Conservation (phyloP, 2,329 filamentous ascomycete species). For the Pseudogymnoascus sp. region DNA sequence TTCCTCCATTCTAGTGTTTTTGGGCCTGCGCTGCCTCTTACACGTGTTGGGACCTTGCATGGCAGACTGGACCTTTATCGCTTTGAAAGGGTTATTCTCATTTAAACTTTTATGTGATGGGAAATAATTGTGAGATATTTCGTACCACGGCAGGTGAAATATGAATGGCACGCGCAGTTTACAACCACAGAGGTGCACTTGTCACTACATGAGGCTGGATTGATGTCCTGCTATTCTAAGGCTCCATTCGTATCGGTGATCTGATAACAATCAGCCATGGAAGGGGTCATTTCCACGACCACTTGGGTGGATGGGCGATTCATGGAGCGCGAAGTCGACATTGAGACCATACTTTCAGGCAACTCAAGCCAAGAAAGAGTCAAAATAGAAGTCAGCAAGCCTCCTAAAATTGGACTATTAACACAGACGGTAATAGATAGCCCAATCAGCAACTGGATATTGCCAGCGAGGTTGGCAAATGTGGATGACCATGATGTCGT, state of each 20-base stretch:
- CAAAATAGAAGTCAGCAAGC: constrained; percentile 22
- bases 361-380: background rate
- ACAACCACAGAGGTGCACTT: background rate
- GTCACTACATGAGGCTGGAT: background rate
- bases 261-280: background rate
- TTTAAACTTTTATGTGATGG: background rate
- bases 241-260: background rate
- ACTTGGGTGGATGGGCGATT: constrained; percentile 4
- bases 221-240: background rate
- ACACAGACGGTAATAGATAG: constrained; percentile 72
- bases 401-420: constrained; percentile 60
- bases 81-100: background rate
- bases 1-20: background rate
- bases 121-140: background rate
- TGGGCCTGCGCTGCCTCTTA: background rate
- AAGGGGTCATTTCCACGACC: background rate
- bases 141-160: background rate
- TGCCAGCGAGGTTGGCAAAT: constrained; percentile 71
- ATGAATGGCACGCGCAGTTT: background rate
- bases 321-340: constrained; percentile 6
- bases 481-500: constrained; percentile 69
- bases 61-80: background rate
- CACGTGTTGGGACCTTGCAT: background rate
- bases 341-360: constrained; percentile 2
- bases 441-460: constrained; percentile 65